Evolutionary conservation across 2,329 filamentous ascomycete genomes (phyloP).

Genomic region (Alternaria viburni): DNA sequence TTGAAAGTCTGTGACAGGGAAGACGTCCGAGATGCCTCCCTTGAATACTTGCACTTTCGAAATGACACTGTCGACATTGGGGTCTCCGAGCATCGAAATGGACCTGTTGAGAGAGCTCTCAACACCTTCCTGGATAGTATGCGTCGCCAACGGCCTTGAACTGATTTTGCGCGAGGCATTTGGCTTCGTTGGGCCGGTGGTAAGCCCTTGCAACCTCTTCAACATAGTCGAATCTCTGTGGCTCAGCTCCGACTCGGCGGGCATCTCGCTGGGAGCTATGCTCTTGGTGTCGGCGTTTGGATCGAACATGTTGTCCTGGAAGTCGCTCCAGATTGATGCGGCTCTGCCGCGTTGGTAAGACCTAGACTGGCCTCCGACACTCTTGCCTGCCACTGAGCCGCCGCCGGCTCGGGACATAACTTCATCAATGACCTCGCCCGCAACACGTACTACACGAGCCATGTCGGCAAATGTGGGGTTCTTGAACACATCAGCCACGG

Average conservation of each 20-base stretch:
- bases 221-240: constrained; percentile 25
- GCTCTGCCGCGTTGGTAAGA: constrained; percentile 26
- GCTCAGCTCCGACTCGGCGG: constrained; percentile 12
- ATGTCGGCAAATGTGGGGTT: constrained; percentile 44
- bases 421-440: constrained; percentile 44
- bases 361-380: constrained; percentile 22
- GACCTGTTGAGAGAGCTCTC: constrained; percentile 27
- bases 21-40: constrained; percentile 42
- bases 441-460: constrained; percentile 42
- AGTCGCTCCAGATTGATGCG: constrained; percentile 36
- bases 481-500: constrained; percentile 44
- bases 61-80: constrained; percentile 44
- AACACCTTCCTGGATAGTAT: constrained; percentile 36
- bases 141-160: constrained; percentile 24
- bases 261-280: constrained; percentile 10
- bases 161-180: constrained; percentile 19
- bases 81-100: constrained; percentile 40
- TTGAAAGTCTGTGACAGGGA: constrained; percentile 45
- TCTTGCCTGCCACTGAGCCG: constrained; percentile 19
- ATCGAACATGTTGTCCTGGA: constrained; percentile 40
- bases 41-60: constrained; percentile 46
- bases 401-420: constrained; percentile 42
- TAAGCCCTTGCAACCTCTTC: constrained; percentile 37
- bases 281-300: constrained; percentile 23
- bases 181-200: constrained; percentile 8